phyloP scores from a whole-genome alignment of 805 yeast species.

The Lipomyces spencermartinsiae region DNA sequence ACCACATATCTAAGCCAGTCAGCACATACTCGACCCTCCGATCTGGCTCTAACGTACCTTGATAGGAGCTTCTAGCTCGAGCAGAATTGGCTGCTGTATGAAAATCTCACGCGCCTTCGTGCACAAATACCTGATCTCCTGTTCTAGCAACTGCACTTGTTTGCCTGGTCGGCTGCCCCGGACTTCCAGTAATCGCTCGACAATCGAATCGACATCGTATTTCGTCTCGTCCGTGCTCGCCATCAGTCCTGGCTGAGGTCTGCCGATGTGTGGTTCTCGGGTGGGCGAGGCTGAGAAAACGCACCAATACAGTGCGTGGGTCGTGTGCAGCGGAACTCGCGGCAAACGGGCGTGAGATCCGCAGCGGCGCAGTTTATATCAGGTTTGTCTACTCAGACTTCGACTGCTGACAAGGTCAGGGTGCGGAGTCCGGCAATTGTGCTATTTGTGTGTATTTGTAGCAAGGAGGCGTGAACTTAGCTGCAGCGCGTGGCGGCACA shows the following conservation, averaged over 20 bases:
- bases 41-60: conserved; percentile 58
- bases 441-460: not conserved
- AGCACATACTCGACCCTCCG: not conserved
- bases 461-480: not conserved
- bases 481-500: not conserved
- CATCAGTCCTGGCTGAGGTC: conserved; percentile 8
- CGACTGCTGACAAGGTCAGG: not conserved
- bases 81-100: conserved; percentile 93
- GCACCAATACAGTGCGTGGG: not conserved
- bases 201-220: conserved; percentile 95
- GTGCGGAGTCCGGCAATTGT: not conserved
- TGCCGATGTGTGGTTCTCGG: not conserved
- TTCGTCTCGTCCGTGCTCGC: conserved; percentile 53
- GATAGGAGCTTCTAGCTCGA: conserved; percentile 97
- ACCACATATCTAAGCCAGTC: conserved; percentile 30
- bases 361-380: not conserved
- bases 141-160: conserved; percentile 91
- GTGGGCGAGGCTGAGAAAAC: not conserved
- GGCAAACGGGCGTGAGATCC: not conserved
- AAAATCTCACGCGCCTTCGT: conserved; percentile 98
- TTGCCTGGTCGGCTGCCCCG: conserved; percentile 98
- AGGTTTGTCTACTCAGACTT: not conserved
- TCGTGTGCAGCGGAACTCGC: not conserved
- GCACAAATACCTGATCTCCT: conserved; percentile 92
- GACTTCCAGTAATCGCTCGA: conserved; percentile 94